phyloP scores from a whole-genome alignment of 345 rosid genomes.

The Durio zibethinus region DNA sequence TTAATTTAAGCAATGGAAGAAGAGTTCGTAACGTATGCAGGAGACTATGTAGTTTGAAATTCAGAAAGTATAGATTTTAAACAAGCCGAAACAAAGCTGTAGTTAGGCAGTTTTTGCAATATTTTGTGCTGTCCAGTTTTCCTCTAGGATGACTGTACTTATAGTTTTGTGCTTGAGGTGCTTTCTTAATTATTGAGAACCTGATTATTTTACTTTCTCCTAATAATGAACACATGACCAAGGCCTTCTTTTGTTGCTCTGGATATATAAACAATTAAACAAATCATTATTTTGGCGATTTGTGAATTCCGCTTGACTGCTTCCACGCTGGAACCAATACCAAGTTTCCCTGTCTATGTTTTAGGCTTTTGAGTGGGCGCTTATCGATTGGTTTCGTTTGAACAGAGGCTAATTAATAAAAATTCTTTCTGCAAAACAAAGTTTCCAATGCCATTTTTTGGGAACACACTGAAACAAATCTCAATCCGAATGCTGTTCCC shows the following conservation, averaged over 20 bases:
- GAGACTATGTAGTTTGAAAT: not conserved
- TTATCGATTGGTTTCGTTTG: not conserved
- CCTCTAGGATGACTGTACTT: not conserved
- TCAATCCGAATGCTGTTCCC: not conserved
- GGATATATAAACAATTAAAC: not conserved
- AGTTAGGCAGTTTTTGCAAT: not conserved
- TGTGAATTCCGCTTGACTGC: not conserved
- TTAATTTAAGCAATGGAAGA: not conserved
- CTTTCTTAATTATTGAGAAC: not conserved
- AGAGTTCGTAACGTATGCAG: not conserved
- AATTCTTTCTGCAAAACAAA: not conserved
- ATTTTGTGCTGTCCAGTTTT: not conserved
- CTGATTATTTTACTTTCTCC: not conserved
- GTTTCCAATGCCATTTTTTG: not conserved
- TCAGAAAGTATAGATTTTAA: not conserved
- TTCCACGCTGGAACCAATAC: not conserved
- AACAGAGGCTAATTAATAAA: not conserved
- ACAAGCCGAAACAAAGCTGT: not conserved
- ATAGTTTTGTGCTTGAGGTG: not conserved
- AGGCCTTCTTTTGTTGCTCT: not conserved
- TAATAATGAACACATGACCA: not conserved
- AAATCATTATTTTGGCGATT: not conserved
- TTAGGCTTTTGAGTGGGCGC: not conserved
- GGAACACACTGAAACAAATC: not conserved
- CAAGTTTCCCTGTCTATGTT: not conserved